Percentiles rank a stretch among this genome's conserved stretches.
phyloP scores from a whole-genome alignment of 306 rosid species.

The Cucumis hystrix region DNA sequence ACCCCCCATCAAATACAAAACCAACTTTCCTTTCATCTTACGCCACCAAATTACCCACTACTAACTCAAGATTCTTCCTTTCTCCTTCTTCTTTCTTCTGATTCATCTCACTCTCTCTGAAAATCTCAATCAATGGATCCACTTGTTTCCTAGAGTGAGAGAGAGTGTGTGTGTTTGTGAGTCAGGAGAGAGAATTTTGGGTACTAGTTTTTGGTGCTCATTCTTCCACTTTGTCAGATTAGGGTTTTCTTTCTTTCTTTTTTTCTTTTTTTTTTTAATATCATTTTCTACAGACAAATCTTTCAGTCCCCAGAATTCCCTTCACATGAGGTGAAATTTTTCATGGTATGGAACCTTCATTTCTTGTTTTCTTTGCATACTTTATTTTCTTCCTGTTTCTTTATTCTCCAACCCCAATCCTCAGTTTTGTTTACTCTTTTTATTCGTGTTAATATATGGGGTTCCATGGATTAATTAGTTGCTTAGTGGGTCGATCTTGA shows the following conservation, averaged over 20 bases:
- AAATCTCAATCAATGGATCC: conserved; percentile 3
- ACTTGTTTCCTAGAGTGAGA: not conserved
- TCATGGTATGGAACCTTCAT: conserved; percentile 39
- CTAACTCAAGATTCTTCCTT: conserved; percentile 12
- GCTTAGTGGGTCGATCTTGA: conserved; percentile 11
- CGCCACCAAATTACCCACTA: conserved; percentile 17
- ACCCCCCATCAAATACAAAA: not conserved
- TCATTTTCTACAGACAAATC: conserved; percentile 7
- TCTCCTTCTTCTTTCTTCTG: conserved; percentile 12
- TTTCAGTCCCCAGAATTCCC: conserved; percentile 26
- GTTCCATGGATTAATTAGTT: not conserved
- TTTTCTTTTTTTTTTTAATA: not conserved
- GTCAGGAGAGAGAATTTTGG: conserved; percentile 6
- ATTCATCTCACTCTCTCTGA: conserved; percentile 11
- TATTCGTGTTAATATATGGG: not conserved
- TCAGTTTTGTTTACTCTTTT: not conserved
- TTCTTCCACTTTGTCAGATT: conserved; percentile 23
- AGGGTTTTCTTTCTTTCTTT: conserved; percentile 30
- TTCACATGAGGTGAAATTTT: conserved; percentile 21
- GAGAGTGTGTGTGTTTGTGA: not conserved
- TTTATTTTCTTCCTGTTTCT: not conserved
- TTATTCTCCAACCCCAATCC: not conserved
- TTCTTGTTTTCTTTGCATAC: conserved; percentile 8
- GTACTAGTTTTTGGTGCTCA: not conserved
- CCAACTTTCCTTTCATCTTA: conserved; percentile 8